phyloP scores from a whole-genome alignment of 768 basidiomycete species.

The Baorangia bicolor region DNA sequence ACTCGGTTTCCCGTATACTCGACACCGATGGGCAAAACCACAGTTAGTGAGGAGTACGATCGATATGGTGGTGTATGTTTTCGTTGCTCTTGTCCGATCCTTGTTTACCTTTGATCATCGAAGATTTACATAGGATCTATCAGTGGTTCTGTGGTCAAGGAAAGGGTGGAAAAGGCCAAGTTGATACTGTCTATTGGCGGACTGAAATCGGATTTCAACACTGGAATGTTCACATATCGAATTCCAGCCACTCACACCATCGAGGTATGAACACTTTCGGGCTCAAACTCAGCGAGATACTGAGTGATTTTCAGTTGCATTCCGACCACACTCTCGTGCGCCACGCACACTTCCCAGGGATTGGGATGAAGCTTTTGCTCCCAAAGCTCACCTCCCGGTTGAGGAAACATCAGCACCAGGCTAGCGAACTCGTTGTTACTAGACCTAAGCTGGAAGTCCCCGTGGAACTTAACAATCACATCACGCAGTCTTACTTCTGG shows the following conservation, averaged over 20 bases:
- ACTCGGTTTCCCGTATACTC: conserved; percentile 75
- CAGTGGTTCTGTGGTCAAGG: conserved; percentile 62
- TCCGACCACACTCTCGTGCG: conserved; percentile 68
- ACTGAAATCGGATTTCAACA: conserved; percentile 81
- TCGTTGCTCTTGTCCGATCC: neutral
- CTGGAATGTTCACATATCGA: conserved; percentile 80
- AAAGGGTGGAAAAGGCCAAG: conserved; percentile 71
- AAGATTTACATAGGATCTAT: conserved; percentile 79
- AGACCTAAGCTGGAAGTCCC: conserved; percentile 43
- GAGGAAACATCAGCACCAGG: conserved; percentile 38
- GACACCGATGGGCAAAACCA: conserved; percentile 81
- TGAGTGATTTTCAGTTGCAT: conserved; percentile 53
- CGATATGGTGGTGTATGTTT: conserved; percentile 77
- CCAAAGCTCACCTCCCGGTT: conserved; percentile 65
- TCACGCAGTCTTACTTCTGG: conserved; percentile 86
- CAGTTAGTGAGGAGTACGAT: conserved; percentile 64
- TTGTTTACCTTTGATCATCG: neutral
- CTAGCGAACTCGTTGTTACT: conserved; percentile 48
- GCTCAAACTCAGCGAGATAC: neutral
- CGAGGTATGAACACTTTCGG: conserved; percentile 46
- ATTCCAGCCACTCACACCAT: conserved; percentile 58
- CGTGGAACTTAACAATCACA: conserved; percentile 47
- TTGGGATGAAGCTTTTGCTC: conserved; percentile 78
- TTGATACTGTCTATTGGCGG: conserved; percentile 72
- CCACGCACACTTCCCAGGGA: conserved; percentile 58